A percentile compares a stretch with the other conserved stretches of the same genome.
phyloP scores from a whole-genome alignment of 1,284 basidiomycete genomes.

The Sporisorium reilianum region DNA sequence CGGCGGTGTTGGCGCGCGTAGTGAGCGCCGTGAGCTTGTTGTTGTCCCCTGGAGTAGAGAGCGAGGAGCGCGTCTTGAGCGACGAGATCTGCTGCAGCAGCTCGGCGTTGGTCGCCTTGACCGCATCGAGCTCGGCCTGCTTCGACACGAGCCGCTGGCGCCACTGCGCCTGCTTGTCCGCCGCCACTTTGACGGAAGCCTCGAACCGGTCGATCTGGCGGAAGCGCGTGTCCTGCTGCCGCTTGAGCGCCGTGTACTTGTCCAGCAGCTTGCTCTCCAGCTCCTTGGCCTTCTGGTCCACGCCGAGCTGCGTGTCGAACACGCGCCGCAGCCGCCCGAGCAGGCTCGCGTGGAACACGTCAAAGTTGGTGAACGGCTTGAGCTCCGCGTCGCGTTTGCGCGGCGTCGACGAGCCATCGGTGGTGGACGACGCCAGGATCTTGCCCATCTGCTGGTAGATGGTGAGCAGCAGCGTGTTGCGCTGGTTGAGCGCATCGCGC shows the following conservation, averaged over 20 bases:
- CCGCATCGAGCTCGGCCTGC: conserved; percentile 84
- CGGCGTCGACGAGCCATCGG: conserved; percentile 67
- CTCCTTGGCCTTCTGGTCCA: conserved; percentile 87
- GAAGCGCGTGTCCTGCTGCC: conserved; percentile 88
- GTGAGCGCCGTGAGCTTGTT: conserved; percentile 56
- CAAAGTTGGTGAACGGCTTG: conserved; percentile 91
- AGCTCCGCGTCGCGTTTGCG: conserved; percentile 76
- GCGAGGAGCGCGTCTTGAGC: conserved; percentile 73
- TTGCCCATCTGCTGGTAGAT: conserved; percentile 96
- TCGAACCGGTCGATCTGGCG: conserved; percentile 95
- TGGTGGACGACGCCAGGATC: conserved; percentile 75
- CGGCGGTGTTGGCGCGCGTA: conserved; percentile 70
- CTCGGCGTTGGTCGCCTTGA: conserved; percentile 77
- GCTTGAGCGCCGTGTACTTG: conserved; percentile 80
- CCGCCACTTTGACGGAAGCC: conserved; percentile 82
- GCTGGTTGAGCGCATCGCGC: conserved; percentile 88
- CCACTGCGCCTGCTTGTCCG: conserved; percentile 87
- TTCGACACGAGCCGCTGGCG: conserved; percentile 83
- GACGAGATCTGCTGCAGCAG: conserved; percentile 80
- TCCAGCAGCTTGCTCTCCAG: conserved; percentile 80
- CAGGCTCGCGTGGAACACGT: conserved; percentile 94
- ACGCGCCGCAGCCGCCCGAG: conserved; percentile 85
- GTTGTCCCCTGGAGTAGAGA: conserved; percentile 53
- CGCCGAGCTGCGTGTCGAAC: conserved; percentile 83
- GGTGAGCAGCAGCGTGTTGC: conserved; percentile 88